Percentiles rank a stretch among this genome's conserved stretches.
Evolutionary conservation across 1,284 basidiomycete genomes (phyloP).

Genomic region (Tylopilus sp.): DNA sequence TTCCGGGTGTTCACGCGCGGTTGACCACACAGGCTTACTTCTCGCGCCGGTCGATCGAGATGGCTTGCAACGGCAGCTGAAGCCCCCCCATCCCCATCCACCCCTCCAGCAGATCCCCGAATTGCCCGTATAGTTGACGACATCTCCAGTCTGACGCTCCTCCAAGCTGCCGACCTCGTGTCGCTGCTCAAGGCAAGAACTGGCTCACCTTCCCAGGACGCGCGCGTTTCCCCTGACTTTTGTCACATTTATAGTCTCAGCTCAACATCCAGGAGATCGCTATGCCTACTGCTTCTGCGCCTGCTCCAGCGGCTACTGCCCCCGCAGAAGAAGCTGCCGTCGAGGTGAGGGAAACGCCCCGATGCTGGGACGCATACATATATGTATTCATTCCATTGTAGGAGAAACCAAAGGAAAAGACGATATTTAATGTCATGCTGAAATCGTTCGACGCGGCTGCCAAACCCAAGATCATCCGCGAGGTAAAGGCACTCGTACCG

Average conservation of each 20-base stretch:
- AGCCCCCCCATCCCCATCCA: slow-evolving; percentile 39
- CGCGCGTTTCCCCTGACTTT: background rate
- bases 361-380: background rate
- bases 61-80: slow-evolving; percentile 46
- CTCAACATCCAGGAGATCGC: slow-evolving; percentile 99
- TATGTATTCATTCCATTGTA: slow-evolving; percentile 28
- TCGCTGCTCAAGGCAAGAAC: slow-evolving; percentile 78
- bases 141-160: slow-evolving; percentile 85
- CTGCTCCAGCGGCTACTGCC: slow-evolving; percentile 51
- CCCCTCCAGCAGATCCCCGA: slow-evolving; percentile 59
- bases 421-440: slow-evolving; percentile 92
- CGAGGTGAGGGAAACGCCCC: slow-evolving; percentile 44
- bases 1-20: background rate
- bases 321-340: slow-evolving; percentile 58
- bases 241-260: slow-evolving; percentile 56
- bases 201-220: background rate
- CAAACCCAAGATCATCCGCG: slow-evolving; percentile 97
- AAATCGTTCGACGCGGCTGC: slow-evolving; percentile 87
- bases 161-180: slow-evolving; percentile 98
- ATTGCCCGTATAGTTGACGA: slow-evolving; percentile 88
- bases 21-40: slow-evolving; percentile 13
- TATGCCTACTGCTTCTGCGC: slow-evolving; percentile 77
- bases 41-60: slow-evolving; percentile 36
- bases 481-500: slow-evolving; percentile 94
- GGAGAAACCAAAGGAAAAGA: slow-evolving; percentile 99